Conservation (phyloP, 139 green algal species). For the Closterium sp. region DNA sequence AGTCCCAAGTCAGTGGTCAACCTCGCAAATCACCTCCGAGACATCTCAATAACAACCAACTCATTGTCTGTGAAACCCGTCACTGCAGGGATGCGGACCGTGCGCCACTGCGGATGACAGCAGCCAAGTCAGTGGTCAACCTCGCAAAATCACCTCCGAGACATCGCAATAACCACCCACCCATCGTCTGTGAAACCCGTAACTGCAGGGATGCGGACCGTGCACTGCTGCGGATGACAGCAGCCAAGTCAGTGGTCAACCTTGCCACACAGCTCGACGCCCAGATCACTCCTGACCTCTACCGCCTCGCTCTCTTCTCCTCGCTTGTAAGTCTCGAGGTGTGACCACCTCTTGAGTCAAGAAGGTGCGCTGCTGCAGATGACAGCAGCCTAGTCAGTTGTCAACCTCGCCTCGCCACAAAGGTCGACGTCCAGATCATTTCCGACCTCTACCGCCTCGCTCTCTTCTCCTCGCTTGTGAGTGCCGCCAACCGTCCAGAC, state of each 20-base stretch:
- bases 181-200: no score
- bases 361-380: no score
- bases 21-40: no score
- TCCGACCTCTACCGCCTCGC: neutral
- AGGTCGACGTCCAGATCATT: neutral
- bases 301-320: conserved; percentile 38
- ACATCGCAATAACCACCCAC: no score
- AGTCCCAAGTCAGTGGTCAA: conserved; percentile 2
- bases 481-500: no score
- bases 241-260: conserved; percentile 62
- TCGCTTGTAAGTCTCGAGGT: conserved; percentile 2
- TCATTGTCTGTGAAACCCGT: no score
- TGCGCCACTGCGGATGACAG: conserved; percentile 60
- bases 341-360: no score
- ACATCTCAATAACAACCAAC: no score
- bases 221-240: conserved; percentile 60
- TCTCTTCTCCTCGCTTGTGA: neutral
- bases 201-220: conserved; percentile 46
- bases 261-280: conserved; percentile 65
- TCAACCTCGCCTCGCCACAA: no score
- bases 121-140: conserved; percentile 25
- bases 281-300: conserved; percentile 46
- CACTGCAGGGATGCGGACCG: neutral
- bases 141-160: no score
- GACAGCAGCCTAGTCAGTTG: no score